Evolutionary conservation across 345 rosid species (phyloP).

Genomic region (Eucalyptus erythrocorys): DNA sequence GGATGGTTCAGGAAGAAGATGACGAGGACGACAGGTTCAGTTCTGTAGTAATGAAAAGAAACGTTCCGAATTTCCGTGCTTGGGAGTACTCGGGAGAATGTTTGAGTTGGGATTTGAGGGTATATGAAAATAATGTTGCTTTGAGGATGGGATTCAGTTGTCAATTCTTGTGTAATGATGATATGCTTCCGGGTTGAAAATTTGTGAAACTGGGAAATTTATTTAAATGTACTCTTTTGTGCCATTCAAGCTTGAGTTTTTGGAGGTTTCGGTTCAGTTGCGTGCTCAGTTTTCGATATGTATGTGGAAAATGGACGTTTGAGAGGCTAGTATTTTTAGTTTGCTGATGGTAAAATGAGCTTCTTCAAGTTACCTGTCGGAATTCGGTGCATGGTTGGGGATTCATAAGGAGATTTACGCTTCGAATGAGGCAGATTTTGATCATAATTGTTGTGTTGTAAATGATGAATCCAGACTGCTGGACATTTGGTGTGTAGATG

Average conservation of each 20-base stretch:
- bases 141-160: not conserved
- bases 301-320: not conserved
- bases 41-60: not conserved
- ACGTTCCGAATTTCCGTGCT: not conserved
- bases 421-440: not conserved
- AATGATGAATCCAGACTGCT: not conserved
- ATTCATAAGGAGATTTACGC: not conserved
- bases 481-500: not conserved
- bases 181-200: not conserved
- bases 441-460: not conserved
- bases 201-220: not conserved
- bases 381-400: not conserved
- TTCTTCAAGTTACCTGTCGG: not conserved
- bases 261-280: not conserved
- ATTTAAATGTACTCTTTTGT: not conserved
- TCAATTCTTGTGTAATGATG: not conserved
- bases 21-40: slow-evolving; percentile 47
- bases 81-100: not conserved
- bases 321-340: too few relatives aligned
- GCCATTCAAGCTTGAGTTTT: not conserved
- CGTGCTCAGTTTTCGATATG: not conserved
- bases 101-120: not conserved
- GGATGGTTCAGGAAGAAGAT: slow-evolving; percentile 5
- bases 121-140: not conserved
- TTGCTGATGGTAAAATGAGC: too few relatives aligned